Conservation (phyloP, 768 basidiomycete species). For the Suillus hirtellus region DNA sequence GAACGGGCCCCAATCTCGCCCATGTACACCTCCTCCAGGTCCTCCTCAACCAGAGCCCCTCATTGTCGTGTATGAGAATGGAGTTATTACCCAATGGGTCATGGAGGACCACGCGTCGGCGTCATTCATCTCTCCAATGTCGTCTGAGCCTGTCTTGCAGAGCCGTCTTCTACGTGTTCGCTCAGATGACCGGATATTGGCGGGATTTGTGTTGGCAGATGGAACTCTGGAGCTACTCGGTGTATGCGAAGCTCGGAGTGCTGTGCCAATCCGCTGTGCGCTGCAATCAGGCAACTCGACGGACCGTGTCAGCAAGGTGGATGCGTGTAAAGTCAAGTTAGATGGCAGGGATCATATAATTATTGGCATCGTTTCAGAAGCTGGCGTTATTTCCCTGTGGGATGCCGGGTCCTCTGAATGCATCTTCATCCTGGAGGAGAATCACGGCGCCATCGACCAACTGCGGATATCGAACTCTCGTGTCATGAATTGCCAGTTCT, state of each 20-base stretch:
- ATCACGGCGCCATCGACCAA: conserved; percentile 55
- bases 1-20: conserved; percentile 16
- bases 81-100: conserved; percentile 55
- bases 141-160: conserved; percentile 45
- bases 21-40: conserved; percentile 14
- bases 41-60: conserved; percentile 29
- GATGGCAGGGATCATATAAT: conserved; percentile 53
- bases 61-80: conserved; percentile 59
- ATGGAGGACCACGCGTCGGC: conserved; percentile 21
- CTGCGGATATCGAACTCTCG: conserved; percentile 60
- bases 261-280: conserved; percentile 45
- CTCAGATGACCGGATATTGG: conserved; percentile 47
- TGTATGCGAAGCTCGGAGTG: conserved; percentile 43
- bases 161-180: conserved; percentile 50
- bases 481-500: conserved; percentile 63
- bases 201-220: conserved; percentile 64
- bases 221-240: conserved; percentile 67
- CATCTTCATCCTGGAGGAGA: conserved; percentile 60
- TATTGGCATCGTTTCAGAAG: conserved; percentile 61
- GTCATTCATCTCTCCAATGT: conserved; percentile 45
- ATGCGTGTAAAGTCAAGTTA: conserved; percentile 54
- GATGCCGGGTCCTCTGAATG: conserved; percentile 66
- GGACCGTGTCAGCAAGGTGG: conserved; percentile 54
- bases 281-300: conserved; percentile 59
- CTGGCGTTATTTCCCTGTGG: conserved; percentile 76